Conservation (phyloP, 495 filamentous ascomycete genomes). For the Xylaria venustula region DNA sequence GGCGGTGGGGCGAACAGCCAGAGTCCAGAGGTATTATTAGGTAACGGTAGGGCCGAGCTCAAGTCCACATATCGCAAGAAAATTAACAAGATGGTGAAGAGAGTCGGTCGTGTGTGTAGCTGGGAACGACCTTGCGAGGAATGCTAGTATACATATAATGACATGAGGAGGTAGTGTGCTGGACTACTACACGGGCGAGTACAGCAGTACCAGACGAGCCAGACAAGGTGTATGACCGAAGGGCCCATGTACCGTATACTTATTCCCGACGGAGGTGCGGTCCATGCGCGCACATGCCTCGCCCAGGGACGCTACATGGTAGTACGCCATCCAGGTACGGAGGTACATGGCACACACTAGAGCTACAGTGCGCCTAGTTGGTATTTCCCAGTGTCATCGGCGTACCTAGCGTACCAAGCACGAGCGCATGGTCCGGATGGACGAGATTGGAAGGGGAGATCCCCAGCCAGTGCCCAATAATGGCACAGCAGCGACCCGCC, state of each 20-base stretch:
- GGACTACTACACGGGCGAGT: no score
- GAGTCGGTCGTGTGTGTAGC: neutral
- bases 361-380: no score
- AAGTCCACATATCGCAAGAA: neutral
- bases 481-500: neutral
- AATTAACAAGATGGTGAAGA: constrained; percentile 9
- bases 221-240: neutral
- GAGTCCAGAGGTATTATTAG: no score
- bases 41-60: neutral
- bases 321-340: no score
- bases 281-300: constrained; percentile 6
- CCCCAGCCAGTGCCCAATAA: neutral
- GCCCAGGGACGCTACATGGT: neutral
- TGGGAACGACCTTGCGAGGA: constrained; percentile 13
- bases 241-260: constrained; percentile 10
- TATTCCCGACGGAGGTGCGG: constrained; percentile 9
- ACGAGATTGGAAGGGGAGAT: constrained; percentile 13
- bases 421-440: constrained; percentile 4
- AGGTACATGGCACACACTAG: neutral
- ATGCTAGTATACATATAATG: constrained; percentile 14
- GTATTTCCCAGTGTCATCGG: no score
- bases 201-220: neutral
- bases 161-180: neutral
- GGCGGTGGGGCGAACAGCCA: no score
- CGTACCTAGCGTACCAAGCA: neutral